phyloP scores from a whole-genome alignment of 805 yeast species.

The Saccharomycopsis selenospora region DNA sequence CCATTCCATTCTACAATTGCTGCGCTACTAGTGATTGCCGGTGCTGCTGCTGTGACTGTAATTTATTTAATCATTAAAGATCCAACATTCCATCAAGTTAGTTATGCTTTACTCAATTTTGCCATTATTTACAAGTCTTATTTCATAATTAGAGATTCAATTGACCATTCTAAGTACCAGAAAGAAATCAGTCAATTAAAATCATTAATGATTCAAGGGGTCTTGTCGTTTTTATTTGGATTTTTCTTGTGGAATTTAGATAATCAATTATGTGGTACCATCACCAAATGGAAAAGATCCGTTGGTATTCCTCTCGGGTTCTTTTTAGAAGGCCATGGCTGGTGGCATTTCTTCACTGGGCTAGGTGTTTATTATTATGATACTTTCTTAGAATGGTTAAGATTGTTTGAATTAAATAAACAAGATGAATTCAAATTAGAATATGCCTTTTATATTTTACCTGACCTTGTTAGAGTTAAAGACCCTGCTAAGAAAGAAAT shows the following conservation, averaged over 20 bases:
- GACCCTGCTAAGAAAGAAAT: slow-evolving; percentile 10
- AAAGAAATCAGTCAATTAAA: slow-evolving; percentile 34
- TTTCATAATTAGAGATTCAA: slow-evolving; percentile 33
- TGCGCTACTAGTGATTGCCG: slow-evolving; percentile 6
- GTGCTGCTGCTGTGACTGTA: slow-evolving; percentile 54
- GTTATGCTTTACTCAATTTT: slow-evolving; percentile 75
- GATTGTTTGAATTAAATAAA: slow-evolving; percentile 56
- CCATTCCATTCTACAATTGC: slow-evolving; percentile 16
- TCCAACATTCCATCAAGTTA: slow-evolving; percentile 85
- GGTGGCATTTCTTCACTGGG: slow-evolving; percentile 94
- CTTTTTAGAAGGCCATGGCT: slow-evolving; percentile 85
- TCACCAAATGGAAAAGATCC: slow-evolving; percentile 21
- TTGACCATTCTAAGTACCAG: slow-evolving; percentile 10
- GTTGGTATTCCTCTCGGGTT: slow-evolving; percentile 83
- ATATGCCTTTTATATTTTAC: slow-evolving; percentile 53
- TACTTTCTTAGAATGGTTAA: slow-evolving; percentile 67
- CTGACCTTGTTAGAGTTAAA: slow-evolving; percentile 35
- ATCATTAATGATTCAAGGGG: slow-evolving; percentile 51
- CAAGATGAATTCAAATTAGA: slow-evolving; percentile 48
- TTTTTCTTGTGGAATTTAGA: slow-evolving; percentile 86
- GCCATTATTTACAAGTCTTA: slow-evolving; percentile 58
- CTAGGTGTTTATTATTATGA: slow-evolving; percentile 82
- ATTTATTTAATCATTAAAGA: slow-evolving; percentile 66
- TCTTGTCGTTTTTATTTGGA: slow-evolving; percentile 60
- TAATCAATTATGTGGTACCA: slow-evolving; percentile 58